phyloP scores from a whole-genome alignment of 1,139 yeast species.

The Geotrichum reessii region DNA sequence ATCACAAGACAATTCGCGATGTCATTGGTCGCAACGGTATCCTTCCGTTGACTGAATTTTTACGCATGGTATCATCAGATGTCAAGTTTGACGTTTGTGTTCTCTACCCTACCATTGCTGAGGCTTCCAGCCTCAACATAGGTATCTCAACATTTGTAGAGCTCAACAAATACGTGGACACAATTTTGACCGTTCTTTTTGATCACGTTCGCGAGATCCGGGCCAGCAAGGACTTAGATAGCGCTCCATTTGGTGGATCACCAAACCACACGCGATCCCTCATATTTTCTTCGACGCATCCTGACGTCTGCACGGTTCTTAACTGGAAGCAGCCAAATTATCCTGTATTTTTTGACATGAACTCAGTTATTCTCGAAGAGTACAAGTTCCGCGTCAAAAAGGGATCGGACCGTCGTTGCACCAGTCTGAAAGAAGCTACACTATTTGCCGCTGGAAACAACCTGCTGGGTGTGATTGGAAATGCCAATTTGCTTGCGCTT shows the following conservation, averaged over 20 bases:
- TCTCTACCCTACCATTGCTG: slow-evolving; percentile 71
- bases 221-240: slow-evolving; percentile 19
- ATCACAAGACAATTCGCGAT: slow-evolving; percentile 37
- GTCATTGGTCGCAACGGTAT: slow-evolving; percentile 30
- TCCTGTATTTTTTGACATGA: slow-evolving; percentile 84
- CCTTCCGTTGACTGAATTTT: slow-evolving; percentile 58
- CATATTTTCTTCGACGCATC: slow-evolving; percentile 79
- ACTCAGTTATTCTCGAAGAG: slow-evolving; percentile 36
- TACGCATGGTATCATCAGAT: slow-evolving; percentile 49
- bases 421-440: slow-evolving; percentile 56
- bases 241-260: slow-evolving; percentile 21
- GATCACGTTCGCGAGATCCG: slow-evolving; percentile 53
- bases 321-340: slow-evolving; percentile 99
- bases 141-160: slow-evolving; percentile 42
- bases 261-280: slow-evolving; percentile 48
- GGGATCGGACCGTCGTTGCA: slow-evolving; percentile 42
- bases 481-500: slow-evolving; percentile 59
- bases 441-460: slow-evolving; percentile 77
- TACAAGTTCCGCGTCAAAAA: slow-evolving; percentile 26
- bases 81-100: slow-evolving; percentile 74
- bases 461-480: slow-evolving; percentile 74
- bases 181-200: slow-evolving; percentile 64
- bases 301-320: slow-evolving; percentile 81
- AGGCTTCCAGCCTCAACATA: slow-evolving; percentile 46
- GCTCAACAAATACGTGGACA: slow-evolving; percentile 71